These are phyloP conservation scores for Nitzschia inconspicua DNA, from an alignment of 108 stramenopile genomes.

Conservation along the genomic window DNA sequence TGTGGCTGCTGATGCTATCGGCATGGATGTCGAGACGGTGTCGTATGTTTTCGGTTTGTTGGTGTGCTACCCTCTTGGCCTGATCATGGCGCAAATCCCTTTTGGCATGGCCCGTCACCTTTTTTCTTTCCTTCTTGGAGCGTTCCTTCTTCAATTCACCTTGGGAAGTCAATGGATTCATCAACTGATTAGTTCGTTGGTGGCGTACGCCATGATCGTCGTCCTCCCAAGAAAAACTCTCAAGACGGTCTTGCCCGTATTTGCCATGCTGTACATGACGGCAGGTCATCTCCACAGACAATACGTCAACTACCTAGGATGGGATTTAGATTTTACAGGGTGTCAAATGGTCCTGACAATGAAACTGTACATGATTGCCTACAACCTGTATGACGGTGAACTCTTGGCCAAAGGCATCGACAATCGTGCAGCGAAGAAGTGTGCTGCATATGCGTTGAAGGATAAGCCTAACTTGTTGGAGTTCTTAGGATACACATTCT, in stretches of 20 bases:
- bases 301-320: constrained; percentile 95
- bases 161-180: constrained; percentile 96
- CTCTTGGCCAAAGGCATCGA: constrained; percentile 57
- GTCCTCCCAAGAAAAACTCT: constrained; percentile 65
- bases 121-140: constrained; percentile 87
- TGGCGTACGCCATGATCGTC: constrained; percentile 86
- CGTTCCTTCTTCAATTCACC: constrained; percentile 88
- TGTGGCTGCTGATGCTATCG: constrained; percentile 62
- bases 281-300: constrained; percentile 91
- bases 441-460: constrained; percentile 71
- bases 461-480: constrained; percentile 83
- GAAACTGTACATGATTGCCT: constrained; percentile 96
- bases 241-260: constrained; percentile 78
- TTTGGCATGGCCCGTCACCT: constrained; percentile 80
- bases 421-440: constrained; percentile 77
- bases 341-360: constrained; percentile 95
- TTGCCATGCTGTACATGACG: constrained; percentile 87
- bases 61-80: constrained; percentile 85
- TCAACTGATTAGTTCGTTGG: constrained; percentile 83
- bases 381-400: constrained; percentile 94
- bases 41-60: constrained; percentile 84
- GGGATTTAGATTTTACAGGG: constrained; percentile 96
- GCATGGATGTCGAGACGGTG: constrained; percentile 85
- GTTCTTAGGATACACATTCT: constrained; percentile 94
- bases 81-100: constrained; percentile 82